Evolutionary conservation across 805 yeast species (phyloP), one percentile per base, ranked within the genome.

Genomic region (Ogataea naganishii): DNA sequence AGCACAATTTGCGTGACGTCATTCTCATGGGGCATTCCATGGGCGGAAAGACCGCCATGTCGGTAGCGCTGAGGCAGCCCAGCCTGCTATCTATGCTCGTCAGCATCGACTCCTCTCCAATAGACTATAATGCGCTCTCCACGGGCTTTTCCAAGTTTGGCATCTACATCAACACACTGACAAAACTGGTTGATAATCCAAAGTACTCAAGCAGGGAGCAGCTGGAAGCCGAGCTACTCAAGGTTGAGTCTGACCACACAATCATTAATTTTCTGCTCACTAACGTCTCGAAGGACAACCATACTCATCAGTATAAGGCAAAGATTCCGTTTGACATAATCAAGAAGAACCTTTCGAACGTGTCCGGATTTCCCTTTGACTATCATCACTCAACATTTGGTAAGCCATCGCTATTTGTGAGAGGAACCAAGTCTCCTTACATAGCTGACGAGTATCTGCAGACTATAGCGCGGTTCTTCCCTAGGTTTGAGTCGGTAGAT

Each of bases 1-100:
- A 69, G 3, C 61, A 66, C 7, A 40, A 52, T 3, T 41, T 65
- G 26, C 41, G 49, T 9, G 64, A 68, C 29, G 80, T 83, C 0
- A 70, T 81, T n/a, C 35, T 81, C 13, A 58, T 81, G 12, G 94
- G 94, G 0, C 92, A 81, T 49, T 80, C 89, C 0, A 80, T 83
- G 92, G 98, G 98, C 6, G 98, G 95, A 4, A 88, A 89, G 47
- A 70, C 89, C 0, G 96, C 80, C 5, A 88, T 89, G 96, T 86
- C 92, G 0, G 62, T 81, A 5, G 78, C 84, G 0, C 58, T 92
- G 34, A 62, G 85, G 29, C 62, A 69, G 14, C 89, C 88, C 0
- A 68, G 71, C 1, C 41, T 76, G 8, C 75, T 77, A 5, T 62
- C 70, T 10, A 64, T 75, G 57, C 44, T 86, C 27, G 70, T 88